Conservation (phyloP, 352 stramenopile species). For the Pythium periplocum region DNA sequence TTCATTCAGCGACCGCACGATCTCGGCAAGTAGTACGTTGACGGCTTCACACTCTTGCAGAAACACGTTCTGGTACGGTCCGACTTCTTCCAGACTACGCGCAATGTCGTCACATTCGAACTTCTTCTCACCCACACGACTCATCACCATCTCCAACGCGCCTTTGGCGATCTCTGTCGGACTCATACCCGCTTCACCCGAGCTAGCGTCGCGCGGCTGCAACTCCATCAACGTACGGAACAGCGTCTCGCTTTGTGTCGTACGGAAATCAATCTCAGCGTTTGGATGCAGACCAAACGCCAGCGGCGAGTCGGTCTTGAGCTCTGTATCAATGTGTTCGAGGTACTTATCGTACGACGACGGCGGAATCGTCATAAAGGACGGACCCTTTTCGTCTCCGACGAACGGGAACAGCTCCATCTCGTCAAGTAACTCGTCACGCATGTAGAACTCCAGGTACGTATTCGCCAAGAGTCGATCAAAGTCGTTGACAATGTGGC, state of each 20-base stretch:
- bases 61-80: constrained; percentile 97
- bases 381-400: constrained; percentile 94
- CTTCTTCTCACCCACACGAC: constrained; percentile 95
- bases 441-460: constrained; percentile 98
- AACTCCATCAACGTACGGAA: constrained; percentile 96
- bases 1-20: constrained; percentile 95
- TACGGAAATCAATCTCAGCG: constrained; percentile 98
- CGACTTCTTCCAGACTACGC: constrained; percentile 90
- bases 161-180: constrained; percentile 90
- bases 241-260: constrained; percentile 93
- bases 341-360: constrained; percentile 98
- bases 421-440: constrained; percentile 96
- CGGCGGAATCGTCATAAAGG: constrained; percentile 87
- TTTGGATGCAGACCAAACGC: constrained; percentile 98
- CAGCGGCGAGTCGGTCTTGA: constrained; percentile 95
- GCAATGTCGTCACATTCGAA: constrained; percentile 97
- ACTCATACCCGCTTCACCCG: constrained; percentile 86
- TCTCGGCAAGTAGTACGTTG: constrained; percentile 94
- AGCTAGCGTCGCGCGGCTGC: constrained; percentile 87
- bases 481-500: constrained; percentile 96
- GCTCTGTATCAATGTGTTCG: constrained; percentile 95
- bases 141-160: constrained; percentile 91
- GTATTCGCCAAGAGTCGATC: constrained; percentile 93
- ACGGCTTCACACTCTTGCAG: constrained; percentile 98
- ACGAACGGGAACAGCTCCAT: constrained; percentile 98